These are phyloP conservation scores for Abrus precatorius DNA, from an alignment of 306 rosid species.

Conservation along the genomic window DNA sequence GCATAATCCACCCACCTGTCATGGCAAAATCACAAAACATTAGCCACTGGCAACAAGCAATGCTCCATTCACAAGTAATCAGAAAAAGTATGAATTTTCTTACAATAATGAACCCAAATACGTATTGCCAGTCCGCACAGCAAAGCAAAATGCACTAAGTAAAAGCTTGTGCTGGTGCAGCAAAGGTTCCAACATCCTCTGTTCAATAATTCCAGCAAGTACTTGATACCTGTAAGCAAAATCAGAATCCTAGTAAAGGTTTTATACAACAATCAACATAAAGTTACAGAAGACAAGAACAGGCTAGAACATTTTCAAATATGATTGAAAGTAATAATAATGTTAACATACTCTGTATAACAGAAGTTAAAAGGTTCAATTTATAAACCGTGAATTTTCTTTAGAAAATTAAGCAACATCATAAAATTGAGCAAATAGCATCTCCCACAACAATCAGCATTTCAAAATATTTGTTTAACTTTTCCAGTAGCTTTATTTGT, in stretches of 20 bases:
- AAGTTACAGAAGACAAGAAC: constrained; percentile 7
- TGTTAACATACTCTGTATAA: neutral
- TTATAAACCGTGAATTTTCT: neutral
- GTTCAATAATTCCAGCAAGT: constrained; percentile 82
- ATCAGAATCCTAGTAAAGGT: constrained; percentile 23
- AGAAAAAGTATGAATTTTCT: constrained; percentile 45
- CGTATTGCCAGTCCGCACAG: constrained; percentile 86
- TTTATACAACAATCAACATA: neutral
- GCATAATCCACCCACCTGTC: constrained; percentile 97
- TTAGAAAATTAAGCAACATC: neutral
- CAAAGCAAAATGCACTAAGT: constrained; percentile 79
- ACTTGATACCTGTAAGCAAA: constrained; percentile 73
- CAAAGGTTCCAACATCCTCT: constrained; percentile 82
- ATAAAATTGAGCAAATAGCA: neutral
- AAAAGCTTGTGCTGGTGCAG: constrained; percentile 82
- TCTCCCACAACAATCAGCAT: neutral
- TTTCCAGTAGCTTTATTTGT: neutral
- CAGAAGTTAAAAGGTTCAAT: constrained; percentile 2
- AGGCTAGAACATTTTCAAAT: neutral
- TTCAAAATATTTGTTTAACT: neutral
- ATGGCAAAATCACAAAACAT: constrained; percentile 38
- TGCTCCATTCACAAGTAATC: constrained; percentile 3
- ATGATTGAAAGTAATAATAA: neutral
- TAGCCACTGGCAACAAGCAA: constrained; percentile 15
- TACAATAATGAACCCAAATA: constrained; percentile 88